Base-by-base conservation (phyloP, 2,329 filamentous ascomycete species). In the Capronia epimyces region DNA sequence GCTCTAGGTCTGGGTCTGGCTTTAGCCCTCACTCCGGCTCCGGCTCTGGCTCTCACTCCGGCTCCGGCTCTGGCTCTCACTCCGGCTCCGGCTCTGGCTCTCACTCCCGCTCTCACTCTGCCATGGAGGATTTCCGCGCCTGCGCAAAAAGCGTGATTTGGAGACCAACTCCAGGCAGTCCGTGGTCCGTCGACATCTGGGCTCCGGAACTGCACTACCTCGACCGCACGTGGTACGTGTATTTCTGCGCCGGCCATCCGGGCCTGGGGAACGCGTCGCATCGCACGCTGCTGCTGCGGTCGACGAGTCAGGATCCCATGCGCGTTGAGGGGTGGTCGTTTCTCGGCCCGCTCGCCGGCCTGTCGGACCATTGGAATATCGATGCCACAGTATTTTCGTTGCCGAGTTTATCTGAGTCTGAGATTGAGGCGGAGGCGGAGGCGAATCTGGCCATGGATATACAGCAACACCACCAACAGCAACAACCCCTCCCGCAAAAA, bases 131-230 rank as follows among this genome's bases (percentile, higher is more conserved):
- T 42, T 69, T 68, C 45, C 49, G 55, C 34, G 20, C 39, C 4
- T 58, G 61, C 20, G 50, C 52, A 9, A 65, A 63, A 43, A 51
- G 50, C 22, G 47, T 56, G n/a, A 51, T 64, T 20, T 66, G 65
- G 65, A 67, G 67, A 16, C 72, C 75, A 24, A 64, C 70, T 0
- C 69, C 69, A 10, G 64, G 70, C 51, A 68, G 67, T 8, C 63
- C 65, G 15, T 73, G 71, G 67, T 70, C 68, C 6, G 71, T 65
- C 34, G 71, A 69, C 55, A 65, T 80, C 25, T 80, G 77, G 77
- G 77, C 77, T 0, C 77, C 77, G 0, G 77, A 80, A 65, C 67
- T 80, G 0, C 77, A 80, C 60, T 64, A 64, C 42, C 66, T 80
- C 21, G 64, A 71, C 31, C 73, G 71, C 0, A 69, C 69, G 18